Evolutionary conservation across 2,329 filamentous ascomycete genomes (phyloP).

Genomic region (Sporothrix luriei): DNA sequence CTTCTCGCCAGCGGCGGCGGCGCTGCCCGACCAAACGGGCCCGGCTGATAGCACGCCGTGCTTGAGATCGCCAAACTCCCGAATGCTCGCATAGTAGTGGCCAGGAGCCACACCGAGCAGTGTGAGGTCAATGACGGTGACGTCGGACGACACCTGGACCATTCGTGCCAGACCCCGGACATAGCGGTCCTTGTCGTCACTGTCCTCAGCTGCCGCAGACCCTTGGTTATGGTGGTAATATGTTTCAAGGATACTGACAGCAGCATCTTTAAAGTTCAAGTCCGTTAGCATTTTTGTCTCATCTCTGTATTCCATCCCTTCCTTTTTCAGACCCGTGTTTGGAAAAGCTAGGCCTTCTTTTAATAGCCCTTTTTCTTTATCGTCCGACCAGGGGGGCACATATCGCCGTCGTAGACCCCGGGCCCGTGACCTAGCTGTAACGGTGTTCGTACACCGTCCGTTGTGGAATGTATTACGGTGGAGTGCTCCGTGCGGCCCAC

Average conservation of each 20-base stretch:
- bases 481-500: neutral
- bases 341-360: conserved; percentile 9
- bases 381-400: conserved; percentile 11
- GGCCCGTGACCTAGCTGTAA: conserved; percentile 16
- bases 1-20: conserved; percentile 45
- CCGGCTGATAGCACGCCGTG: conserved; percentile 81
- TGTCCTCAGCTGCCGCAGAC: conserved; percentile 35
- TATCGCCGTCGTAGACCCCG: neutral
- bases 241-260: conserved; percentile 95
- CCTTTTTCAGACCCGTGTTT: conserved; percentile 11
- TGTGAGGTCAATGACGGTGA: conserved; percentile 85
- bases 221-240: conserved; percentile 42
- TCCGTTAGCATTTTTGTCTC: neutral
- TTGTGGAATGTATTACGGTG: conserved; percentile 2
- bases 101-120: conserved; percentile 80
- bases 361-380: neutral
- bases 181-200: conserved; percentile 48
- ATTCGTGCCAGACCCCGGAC: conserved; percentile 89
- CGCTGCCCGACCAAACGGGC: conserved; percentile 68
- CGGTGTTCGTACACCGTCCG: conserved; percentile 20
- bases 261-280: conserved; percentile 63
- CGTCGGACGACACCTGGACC: conserved; percentile 79
- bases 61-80: conserved; percentile 84
- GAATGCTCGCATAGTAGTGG: conserved; percentile 79
- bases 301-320: neutral